Evolutionary conservation across 2,329 filamentous ascomycete genomes (phyloP).

Genomic region (Fusarium pseudocircinatum): DNA sequence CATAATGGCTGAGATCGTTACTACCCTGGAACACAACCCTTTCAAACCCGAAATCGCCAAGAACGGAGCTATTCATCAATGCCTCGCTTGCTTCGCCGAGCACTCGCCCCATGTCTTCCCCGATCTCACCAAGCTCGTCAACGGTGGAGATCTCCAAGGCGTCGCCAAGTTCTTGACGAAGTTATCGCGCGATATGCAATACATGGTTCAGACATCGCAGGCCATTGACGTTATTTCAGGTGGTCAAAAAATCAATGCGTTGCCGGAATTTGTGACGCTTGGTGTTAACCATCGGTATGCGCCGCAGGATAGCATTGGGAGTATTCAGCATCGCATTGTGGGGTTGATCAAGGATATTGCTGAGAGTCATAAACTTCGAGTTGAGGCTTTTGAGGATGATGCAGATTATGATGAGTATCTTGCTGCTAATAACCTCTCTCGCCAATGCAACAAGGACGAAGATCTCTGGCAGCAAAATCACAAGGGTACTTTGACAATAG

Average conservation of each 20-base stretch:
- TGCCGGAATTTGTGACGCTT: constrained; percentile 67
- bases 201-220: constrained; percentile 67
- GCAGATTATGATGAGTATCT: not conserved
- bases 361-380: not conserved
- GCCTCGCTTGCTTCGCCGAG: constrained; percentile 64
- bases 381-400: constrained; percentile 13
- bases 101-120: constrained; percentile 61
- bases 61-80: constrained; percentile 62
- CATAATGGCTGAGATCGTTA: constrained; percentile 71
- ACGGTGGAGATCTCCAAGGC: constrained; percentile 38
- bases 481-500: not conserved
- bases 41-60: constrained; percentile 58
- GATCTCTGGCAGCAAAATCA: not conserved
- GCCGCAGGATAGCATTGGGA: constrained; percentile 7
- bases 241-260: constrained; percentile 71
- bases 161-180: constrained; percentile 40
- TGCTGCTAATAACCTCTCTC: not conserved
- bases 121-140: constrained; percentile 49
- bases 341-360: not conserved
- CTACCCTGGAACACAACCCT: constrained; percentile 65
- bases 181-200: constrained; percentile 46
- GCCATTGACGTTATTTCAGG: constrained; percentile 68
- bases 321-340: not conserved
- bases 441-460: not conserved
- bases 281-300: constrained; percentile 64